Base-by-base conservation (phyloP, 768 basidiomycete species). In the Boletus insuetus region DNA sequence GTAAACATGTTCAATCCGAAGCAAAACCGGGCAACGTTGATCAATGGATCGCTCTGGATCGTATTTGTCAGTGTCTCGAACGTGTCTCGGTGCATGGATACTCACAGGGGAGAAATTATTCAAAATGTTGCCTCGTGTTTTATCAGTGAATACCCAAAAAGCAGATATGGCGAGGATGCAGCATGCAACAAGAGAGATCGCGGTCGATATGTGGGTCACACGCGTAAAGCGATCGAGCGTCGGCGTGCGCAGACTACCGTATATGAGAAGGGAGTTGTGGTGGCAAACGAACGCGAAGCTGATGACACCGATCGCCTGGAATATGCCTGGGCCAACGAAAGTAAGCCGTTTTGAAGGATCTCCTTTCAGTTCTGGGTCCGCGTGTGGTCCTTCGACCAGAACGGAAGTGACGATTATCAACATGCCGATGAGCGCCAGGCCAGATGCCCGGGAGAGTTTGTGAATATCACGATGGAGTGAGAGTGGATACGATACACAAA, bases 1-100 rank as follows among this genome's bases (percentile, higher is more conserved):
- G 95, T 95, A 64, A 98, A 97, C 97, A 98, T 99, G 72, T 96
- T 97, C 59, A 94, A 70, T 12, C 94, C 94, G 66, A 95, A 94
- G 66, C 90, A 94, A 62, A 97, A 91, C 16, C 97, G 82, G 3
- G 97, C 97, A 49, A 98, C 77, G 65, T 98, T 98, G 74, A 98
- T 97, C 54, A 98, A 63, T n/a, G 86, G 82, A 64, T 96, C 91
- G 59, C 80, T 78, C 85, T 90, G 64, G 10, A 7, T 19, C 53
- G 6, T 49, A n/a, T 46, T n/a, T 20, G 11, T 52, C 49, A 59
- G 58, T n/a, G 3, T 45, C 46, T 44, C 37, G 26, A 49, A 57
- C 3, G 44, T 34, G 32, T n/a, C 17, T 20, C 4, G 9, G 14
- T 0, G 46, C 17, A 55, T 16, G 10, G 32, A 51, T 22, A 58